Conservation (phyloP, 2,329 filamentous ascomycete species). For the Penicillium sp. region DNA sequence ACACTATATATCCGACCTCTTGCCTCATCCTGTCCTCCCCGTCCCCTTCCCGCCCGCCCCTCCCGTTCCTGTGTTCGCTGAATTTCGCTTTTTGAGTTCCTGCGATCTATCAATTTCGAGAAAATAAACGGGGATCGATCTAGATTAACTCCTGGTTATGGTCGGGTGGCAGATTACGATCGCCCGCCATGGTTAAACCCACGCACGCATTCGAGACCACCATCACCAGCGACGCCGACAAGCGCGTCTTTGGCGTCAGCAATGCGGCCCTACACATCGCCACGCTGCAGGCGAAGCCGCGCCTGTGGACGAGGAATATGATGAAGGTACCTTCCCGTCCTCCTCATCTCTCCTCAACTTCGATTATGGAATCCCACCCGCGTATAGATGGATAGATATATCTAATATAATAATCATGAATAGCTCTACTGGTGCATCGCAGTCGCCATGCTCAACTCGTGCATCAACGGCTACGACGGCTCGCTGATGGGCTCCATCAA, state of each 20-base stretch:
- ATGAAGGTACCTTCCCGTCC: conserved; percentile 39
- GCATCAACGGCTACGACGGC: conserved; percentile 57
- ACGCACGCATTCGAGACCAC: conserved; percentile 5
- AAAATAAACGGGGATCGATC: background rate
- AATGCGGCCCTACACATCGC: conserved; percentile 41
- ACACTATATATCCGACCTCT: conserved; percentile 3
- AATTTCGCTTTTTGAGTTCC: background rate
- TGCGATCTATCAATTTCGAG: background rate
- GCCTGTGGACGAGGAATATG: conserved; percentile 47
- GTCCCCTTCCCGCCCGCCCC: background rate
- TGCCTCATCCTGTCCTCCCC: background rate
- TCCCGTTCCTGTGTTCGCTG: background rate
- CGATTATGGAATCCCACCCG: too few species aligned
- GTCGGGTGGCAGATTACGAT: background rate
- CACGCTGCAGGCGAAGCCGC: conserved; percentile 38
- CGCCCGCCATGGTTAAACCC: background rate
- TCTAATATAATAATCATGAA: background rate
- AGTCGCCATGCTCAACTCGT: conserved; percentile 51
- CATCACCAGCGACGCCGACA: conserved; percentile 18
- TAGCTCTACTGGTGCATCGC: conserved; percentile 49
- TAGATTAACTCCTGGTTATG: background rate
- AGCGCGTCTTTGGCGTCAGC: conserved; percentile 25
- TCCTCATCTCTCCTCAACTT: background rate
- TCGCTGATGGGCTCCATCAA: conserved; percentile 57
- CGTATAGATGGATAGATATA: too few species aligned